Evolutionary conservation across 2,329 filamentous ascomycete genomes (phyloP).

Genomic region (Talaromyces sp.): DNA sequence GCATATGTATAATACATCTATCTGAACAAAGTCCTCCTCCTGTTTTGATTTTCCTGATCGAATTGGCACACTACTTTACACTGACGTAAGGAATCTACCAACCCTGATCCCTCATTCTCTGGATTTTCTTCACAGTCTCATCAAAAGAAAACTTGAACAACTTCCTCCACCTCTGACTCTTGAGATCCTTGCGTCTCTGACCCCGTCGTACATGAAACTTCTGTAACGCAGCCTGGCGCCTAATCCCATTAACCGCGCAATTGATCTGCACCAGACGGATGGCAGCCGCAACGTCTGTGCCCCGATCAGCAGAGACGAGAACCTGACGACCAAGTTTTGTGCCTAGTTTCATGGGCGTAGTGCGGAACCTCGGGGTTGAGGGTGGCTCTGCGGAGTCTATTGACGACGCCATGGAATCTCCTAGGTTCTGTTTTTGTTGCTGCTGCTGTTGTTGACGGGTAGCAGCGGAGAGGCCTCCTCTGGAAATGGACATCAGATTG

Average conservation of each 20-base stretch:
- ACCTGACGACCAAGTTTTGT: conserved; percentile 37
- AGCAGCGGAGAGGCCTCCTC: neutral
- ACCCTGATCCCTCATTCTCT: conserved; percentile 46
- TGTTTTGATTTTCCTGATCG: neutral
- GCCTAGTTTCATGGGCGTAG: conserved; percentile 29
- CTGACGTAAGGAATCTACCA: conserved; percentile 34
- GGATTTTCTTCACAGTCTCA: conserved; percentile 40
- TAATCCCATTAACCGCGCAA: conserved; percentile 34
- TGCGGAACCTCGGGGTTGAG: neutral
- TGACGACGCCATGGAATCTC: neutral
- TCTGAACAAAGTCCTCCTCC: neutral
- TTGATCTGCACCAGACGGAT: conserved; percentile 28
- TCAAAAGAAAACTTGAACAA: conserved; percentile 46
- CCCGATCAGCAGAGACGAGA: conserved; percentile 33
- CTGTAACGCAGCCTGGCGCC: conserved; percentile 31
- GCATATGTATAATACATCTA: conserved; percentile 13
- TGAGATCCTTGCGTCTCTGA: conserved; percentile 40
- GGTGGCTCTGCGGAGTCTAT: neutral
- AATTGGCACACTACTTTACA: neutral
- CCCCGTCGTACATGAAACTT: conserved; percentile 43
- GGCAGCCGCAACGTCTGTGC: conserved; percentile 30
- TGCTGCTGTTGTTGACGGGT: neutral
- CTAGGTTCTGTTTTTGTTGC: neutral
- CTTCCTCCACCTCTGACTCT: conserved; percentile 40
- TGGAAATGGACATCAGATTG: neutral